Conservation (phyloP, 257 asterid genomes). For the Datura wrightii region DNA sequence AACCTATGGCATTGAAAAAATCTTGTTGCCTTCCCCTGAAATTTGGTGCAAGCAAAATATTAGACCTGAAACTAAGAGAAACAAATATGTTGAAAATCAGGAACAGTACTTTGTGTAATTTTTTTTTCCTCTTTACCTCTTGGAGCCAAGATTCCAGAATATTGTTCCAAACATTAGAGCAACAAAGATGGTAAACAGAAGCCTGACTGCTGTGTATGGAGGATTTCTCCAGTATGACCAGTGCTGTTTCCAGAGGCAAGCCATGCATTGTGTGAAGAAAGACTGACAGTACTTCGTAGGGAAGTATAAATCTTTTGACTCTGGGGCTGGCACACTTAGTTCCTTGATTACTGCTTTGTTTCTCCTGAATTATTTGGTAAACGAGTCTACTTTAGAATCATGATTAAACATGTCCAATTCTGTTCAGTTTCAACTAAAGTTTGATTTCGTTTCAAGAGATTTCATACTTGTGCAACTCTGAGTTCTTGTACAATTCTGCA, state of each 20-base stretch:
- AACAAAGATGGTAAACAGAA: conserved; percentile 33
- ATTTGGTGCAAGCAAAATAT: not conserved
- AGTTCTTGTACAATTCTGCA: conserved; percentile 51
- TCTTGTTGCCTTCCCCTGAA: conserved; percentile 44
- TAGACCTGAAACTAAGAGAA: conserved; percentile 15
- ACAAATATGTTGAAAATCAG: not conserved
- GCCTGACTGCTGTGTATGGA: conserved; percentile 34
- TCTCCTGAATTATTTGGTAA: conserved; percentile 31
- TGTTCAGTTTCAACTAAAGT: not conserved
- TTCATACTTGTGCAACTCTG: conserved; percentile 55
- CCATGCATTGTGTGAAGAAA: conserved; percentile 37
- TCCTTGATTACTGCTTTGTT: conserved; percentile 36
- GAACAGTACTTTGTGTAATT: not conserved
- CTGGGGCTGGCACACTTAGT: conserved; percentile 30
- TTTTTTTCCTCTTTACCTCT: conserved; percentile 30
- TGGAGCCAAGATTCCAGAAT: conserved; percentile 36
- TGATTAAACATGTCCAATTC: not conserved
- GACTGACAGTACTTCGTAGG: conserved; percentile 31
- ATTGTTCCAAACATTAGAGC: conserved; percentile 38
- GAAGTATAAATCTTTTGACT: conserved; percentile 34
- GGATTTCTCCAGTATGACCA: conserved; percentile 42
- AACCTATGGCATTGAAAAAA: conserved; percentile 47
- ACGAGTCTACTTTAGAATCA: not conserved
- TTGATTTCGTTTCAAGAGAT: not conserved
- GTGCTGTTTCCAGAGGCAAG: conserved; percentile 40